Evolutionary conservation across 345 rosid species (phyloP).

Genomic region (Lagerstroemia speciosa): DNA sequence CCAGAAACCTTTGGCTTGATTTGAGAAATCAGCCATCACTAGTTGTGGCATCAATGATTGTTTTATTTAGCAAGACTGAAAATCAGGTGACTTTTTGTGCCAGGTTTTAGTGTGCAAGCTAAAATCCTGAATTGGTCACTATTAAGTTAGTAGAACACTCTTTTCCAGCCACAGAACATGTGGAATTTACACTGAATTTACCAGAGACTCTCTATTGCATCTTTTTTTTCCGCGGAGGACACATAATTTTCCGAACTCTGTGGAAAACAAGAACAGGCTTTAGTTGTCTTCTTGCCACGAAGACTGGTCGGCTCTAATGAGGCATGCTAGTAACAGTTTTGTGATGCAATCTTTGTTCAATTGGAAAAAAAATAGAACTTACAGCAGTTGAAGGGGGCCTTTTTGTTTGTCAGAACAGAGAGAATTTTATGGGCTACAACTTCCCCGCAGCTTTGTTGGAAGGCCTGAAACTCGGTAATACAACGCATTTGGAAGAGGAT

Average conservation of each 20-base stretch:
- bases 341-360: background rate
- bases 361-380: background rate
- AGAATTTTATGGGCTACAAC: slow-evolving; percentile 19
- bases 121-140: too few relatives aligned
- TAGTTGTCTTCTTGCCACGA: background rate
- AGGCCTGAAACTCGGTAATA: slow-evolving; percentile 24
- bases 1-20: too few relatives aligned
- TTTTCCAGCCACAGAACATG: background rate
- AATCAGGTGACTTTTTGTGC: background rate
- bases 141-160: background rate
- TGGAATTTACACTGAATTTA: background rate
- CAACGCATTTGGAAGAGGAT: slow-evolving; percentile 16
- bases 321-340: background rate
- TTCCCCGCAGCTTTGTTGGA: slow-evolving; percentile 12
- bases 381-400: background rate
- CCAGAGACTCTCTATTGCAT: background rate
- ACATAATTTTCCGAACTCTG: too few relatives aligned
- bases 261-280: background rate
- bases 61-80: background rate
- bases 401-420: background rate
- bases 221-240: too few relatives aligned
- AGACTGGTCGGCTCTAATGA: background rate
- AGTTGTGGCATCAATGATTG: too few relatives aligned
- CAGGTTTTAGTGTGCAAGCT: background rate
- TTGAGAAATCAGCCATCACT: too few relatives aligned